These are phyloP conservation scores for Pestalotiopsis sp. DNA, from an alignment of 2,329 filamentous ascomycete genomes.

Conservation along the genomic window DNA sequence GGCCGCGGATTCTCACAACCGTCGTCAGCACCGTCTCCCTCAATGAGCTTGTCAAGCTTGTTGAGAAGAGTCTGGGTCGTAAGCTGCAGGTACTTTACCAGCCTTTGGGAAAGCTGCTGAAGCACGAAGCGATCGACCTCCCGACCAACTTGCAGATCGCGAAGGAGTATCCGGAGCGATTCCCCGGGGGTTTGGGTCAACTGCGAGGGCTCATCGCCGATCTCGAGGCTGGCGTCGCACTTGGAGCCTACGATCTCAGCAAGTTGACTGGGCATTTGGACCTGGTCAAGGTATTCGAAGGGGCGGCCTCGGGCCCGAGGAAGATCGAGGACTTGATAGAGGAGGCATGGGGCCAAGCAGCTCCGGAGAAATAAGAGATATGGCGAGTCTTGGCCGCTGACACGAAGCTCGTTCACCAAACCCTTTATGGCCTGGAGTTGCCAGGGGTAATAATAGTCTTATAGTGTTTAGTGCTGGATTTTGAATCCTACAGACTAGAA, in stretches of 20 bases:
- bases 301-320: slow-evolving; percentile 14
- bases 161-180: slow-evolving; percentile 23
- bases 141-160: slow-evolving; percentile 29
- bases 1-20: slow-evolving; percentile 30
- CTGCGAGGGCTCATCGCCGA: slow-evolving; percentile 29
- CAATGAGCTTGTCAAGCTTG: slow-evolving; percentile 29
- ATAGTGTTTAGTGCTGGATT: neutral
- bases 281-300: slow-evolving; percentile 23
- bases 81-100: slow-evolving; percentile 29
- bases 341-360: slow-evolving; percentile 17
- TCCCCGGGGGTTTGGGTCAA: slow-evolving; percentile 25
- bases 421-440: neutral
- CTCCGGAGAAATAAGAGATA: neutral
- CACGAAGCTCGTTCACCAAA: neutral
- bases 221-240: slow-evolving; percentile 30
- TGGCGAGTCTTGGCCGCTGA: neutral
- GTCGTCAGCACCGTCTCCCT: slow-evolving; percentile 28
- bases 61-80: slow-evolving; percentile 19
- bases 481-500: neutral
- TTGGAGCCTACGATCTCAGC: slow-evolving; percentile 31
- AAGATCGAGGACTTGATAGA: slow-evolving; percentile 19
- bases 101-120: slow-evolving; percentile 23
- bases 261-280: slow-evolving; percentile 19
- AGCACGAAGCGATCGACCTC: slow-evolving; percentile 23
- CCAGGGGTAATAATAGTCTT: neutral